Evolutionary conservation across 2,329 filamentous ascomycete species (phyloP).

Genomic region (Colletotrichum brevisporum): DNA sequence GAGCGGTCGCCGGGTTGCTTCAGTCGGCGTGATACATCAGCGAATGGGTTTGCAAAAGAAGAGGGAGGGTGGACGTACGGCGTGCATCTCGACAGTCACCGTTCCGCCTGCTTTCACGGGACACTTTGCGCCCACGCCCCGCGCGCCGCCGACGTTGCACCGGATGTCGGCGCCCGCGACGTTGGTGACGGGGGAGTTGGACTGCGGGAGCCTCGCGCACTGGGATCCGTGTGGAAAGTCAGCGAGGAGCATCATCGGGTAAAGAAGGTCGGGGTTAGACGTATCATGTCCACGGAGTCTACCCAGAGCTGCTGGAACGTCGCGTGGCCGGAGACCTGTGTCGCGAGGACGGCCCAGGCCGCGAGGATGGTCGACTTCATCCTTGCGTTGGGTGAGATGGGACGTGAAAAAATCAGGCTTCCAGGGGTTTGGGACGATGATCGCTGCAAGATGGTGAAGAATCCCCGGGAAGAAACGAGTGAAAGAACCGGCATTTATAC

Average conservation of each 20-base stretch:
- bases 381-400: not conserved
- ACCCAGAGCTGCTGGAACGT: slow-evolving; percentile 66
- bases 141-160: slow-evolving; percentile 59
- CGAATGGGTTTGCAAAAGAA: not conserved
- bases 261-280: slow-evolving; percentile 5
- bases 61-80: slow-evolving; percentile 45
- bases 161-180: slow-evolving; percentile 58
- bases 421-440: too few relatives aligned
- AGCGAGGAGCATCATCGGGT: not conserved
- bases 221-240: slow-evolving; percentile 50
- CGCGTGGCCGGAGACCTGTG: slow-evolving; percentile 59
- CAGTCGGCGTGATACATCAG: not conserved
- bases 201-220: slow-evolving; percentile 64
- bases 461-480: too few relatives aligned
- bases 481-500: too few relatives aligned
- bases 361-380: slow-evolving; percentile 55
- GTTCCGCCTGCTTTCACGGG: slow-evolving; percentile 61
- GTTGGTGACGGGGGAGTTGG: slow-evolving; percentile 66
- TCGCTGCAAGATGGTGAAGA: too few relatives aligned
- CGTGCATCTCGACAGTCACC: slow-evolving; percentile 72
- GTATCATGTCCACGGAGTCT: slow-evolving; percentile 56
- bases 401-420: too few relatives aligned
- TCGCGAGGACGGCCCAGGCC: slow-evolving; percentile 50
- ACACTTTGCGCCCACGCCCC: slow-evolving; percentile 57
- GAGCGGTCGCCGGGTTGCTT: slow-evolving; percentile 62